A percentile compares a stretch with the other conserved stretches of the same genome.
Conservation (phyloP, 257 asterid species). For the Salvia miltiorrhiza region DNA sequence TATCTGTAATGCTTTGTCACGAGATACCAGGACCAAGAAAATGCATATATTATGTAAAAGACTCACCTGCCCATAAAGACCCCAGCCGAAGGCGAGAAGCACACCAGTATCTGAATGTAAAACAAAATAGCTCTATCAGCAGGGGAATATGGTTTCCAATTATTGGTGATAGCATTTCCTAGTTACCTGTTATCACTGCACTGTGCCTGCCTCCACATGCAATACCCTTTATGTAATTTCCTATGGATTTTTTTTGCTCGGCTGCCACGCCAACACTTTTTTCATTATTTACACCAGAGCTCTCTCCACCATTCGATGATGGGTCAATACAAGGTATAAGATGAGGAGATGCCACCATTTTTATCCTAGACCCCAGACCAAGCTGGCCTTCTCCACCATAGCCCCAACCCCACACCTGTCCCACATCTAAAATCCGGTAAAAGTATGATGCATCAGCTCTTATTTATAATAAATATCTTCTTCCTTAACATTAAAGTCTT, state of each 20-base stretch:
- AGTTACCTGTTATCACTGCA: slow-evolving; percentile 64
- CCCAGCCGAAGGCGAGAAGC: slow-evolving; percentile 84
- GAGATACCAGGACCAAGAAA: slow-evolving; percentile 9
- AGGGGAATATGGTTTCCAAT: not conserved
- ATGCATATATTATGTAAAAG: not conserved
- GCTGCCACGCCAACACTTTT: slow-evolving; percentile 30
- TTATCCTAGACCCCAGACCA: slow-evolving; percentile 71
- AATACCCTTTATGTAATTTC: slow-evolving; percentile 53
- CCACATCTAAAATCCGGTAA: slow-evolving; percentile 70
- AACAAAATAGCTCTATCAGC: not conserved
- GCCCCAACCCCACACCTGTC: slow-evolving; percentile 99
- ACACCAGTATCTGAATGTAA: slow-evolving; percentile 54
- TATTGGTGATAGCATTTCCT: not conserved
- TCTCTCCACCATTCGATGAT: slow-evolving; percentile 43
- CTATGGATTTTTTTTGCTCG: slow-evolving; percentile 31
- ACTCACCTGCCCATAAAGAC: slow-evolving; percentile 66
- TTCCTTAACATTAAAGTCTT: slow-evolving; percentile 55
- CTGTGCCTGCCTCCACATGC: slow-evolving; percentile 90
- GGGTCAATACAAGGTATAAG: slow-evolving; percentile 60
- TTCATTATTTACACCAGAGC: slow-evolving; percentile 23
- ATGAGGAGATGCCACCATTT: slow-evolving; percentile 82
- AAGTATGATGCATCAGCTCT: slow-evolving; percentile 61
- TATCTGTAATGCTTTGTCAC: not conserved
- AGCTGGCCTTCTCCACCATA: slow-evolving; percentile 93
- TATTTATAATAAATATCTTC: slow-evolving; percentile 36